Percentiles rank a stretch among this genome's conserved stretches.
Conservation (phyloP, 805 yeast species). For the Candida yuanshanica region DNA sequence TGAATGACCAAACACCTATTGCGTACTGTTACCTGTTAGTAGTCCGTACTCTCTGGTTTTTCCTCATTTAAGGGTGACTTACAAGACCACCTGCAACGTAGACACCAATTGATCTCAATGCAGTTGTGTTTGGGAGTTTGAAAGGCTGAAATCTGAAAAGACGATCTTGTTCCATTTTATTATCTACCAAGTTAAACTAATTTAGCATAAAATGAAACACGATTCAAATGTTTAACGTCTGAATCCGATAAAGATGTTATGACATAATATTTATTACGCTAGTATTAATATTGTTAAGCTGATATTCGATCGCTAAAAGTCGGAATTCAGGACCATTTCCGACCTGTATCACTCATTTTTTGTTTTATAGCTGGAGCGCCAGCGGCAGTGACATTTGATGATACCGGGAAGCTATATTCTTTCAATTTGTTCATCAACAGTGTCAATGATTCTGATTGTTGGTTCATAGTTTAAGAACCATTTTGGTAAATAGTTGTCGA, state of each 20-base stretch:
- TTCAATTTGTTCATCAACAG: constrained; percentile 38
- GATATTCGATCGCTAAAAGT: not conserved
- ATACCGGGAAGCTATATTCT: constrained; percentile 21
- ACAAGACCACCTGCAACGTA: constrained; percentile 63
- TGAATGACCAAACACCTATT: constrained; percentile 80
- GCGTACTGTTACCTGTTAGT: constrained; percentile 45
- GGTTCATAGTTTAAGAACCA: constrained; percentile 33
- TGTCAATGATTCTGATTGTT: constrained; percentile 26
- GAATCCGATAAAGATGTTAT: not conserved
- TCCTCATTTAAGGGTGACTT: not conserved
- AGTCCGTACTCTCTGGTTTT: not conserved
- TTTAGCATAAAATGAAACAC: not conserved
- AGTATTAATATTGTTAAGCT: not conserved
- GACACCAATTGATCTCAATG: constrained; percentile 67
- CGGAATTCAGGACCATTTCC: not conserved
- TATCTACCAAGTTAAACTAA: not conserved
- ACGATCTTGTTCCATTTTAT: constrained; percentile 36
- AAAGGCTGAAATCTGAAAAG: constrained; percentile 63
- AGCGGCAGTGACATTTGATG: too few relatives aligned
- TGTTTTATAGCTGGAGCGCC: too few relatives aligned
- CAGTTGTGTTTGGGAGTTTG: constrained; percentile 63
- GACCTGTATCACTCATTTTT: not conserved
- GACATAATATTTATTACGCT: too few relatives aligned
- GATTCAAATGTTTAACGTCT: not conserved
- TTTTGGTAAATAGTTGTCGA: constrained; percentile 45